Percentiles rank a stretch among this genome's conserved stretches.
Evolutionary conservation across 768 basidiomycete species (phyloP).

Genomic region (Psilocybe cyanescens): DNA sequence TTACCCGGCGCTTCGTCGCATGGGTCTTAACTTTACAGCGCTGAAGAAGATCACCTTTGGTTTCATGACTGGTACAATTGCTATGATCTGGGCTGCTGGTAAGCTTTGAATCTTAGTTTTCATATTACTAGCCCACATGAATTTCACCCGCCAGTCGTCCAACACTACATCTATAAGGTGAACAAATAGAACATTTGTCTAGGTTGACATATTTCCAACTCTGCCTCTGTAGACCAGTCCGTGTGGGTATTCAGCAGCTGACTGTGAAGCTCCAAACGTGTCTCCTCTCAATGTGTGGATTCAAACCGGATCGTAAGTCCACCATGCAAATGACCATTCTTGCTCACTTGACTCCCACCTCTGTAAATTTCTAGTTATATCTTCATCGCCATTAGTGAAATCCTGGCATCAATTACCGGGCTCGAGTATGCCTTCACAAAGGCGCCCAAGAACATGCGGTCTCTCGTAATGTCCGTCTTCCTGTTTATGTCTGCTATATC

Average conservation of each 20-base stretch:
- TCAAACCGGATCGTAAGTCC: conserved; percentile 65
- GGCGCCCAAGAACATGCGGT: conserved; percentile 86
- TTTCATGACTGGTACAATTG: conserved; percentile 54
- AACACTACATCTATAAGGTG: conserved; percentile 73
- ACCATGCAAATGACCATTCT: no score
- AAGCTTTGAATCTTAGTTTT: conserved; percentile 22
- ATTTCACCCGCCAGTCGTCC: conserved; percentile 49
- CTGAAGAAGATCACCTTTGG: conserved; percentile 63
- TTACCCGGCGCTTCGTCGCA: conserved; percentile 58
- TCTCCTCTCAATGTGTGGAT: conserved; percentile 79
- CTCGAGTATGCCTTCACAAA: conserved; percentile 89
- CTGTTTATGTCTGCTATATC: conserved; percentile 63
- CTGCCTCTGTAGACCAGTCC: conserved; percentile 38
- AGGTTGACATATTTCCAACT: background rate
- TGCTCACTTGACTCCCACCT: background rate
- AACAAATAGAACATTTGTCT: conserved; percentile 23
- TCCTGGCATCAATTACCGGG: conserved; percentile 81
- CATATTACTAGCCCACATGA: no score
- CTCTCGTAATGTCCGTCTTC: conserved; percentile 78
- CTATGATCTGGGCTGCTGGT: conserved; percentile 72
- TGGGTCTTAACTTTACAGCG: conserved; percentile 57
- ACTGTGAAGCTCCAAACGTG: conserved; percentile 26
- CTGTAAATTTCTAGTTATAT: conserved; percentile 47
- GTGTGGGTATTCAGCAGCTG: conserved; percentile 56
- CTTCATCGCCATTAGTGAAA: conserved; percentile 72